Evolutionary conservation across 192 early-diverging fungal species (phyloP), one percentile per base, ranked within the genome.

Genomic region (Borealophlyctis nickersoniae): DNA sequence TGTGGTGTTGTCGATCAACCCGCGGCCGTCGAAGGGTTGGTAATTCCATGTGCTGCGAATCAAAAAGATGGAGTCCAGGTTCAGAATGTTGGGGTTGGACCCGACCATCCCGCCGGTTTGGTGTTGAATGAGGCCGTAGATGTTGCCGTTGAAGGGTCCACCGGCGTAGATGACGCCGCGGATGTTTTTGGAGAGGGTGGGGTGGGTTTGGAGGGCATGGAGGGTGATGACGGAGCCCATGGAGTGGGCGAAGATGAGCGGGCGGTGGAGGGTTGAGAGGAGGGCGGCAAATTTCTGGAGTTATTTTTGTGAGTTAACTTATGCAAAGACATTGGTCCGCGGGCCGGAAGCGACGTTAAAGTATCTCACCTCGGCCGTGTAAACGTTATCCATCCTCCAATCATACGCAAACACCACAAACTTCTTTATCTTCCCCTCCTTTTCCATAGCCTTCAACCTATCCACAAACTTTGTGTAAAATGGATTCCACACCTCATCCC

Each of bases 141-240:
- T 56, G 54, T 56, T 56, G 4, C 54, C 54, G 54, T 56, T 56
- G 26, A 56, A 56, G 27, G 54, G 54, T 30, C 54, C 54, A 3
- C 54, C 54, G 22, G 54, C 54, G 31, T 30, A 56, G 26, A 56
- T 30, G 3, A 56, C 30, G 29, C 54, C 54, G 24, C 54, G 3
- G 5, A 56, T 56, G 19, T 30, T 16, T 29, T 23, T 19, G 19
- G 7, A 19, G 16, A n/a, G 54, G 31, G 19, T 30, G 27, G 24
- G 24, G 54, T 56, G 24, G 7, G 22, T 56, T 4, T 7, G 5
- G 3, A 56, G 22, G 4, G 54, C 54, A 30, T 56, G 54, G 27
- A 56, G 24, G 3, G 54, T 56, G 54, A 56, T 56, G 5, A 56
- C 27, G 30, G 54, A 56, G 54, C 54, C 54, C 54, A 56, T 56